These are phyloP conservation scores for Chernovozyma sophiae-reginae DNA, from an alignment of 1,139 yeast species.

Conservation along the genomic window DNA sequence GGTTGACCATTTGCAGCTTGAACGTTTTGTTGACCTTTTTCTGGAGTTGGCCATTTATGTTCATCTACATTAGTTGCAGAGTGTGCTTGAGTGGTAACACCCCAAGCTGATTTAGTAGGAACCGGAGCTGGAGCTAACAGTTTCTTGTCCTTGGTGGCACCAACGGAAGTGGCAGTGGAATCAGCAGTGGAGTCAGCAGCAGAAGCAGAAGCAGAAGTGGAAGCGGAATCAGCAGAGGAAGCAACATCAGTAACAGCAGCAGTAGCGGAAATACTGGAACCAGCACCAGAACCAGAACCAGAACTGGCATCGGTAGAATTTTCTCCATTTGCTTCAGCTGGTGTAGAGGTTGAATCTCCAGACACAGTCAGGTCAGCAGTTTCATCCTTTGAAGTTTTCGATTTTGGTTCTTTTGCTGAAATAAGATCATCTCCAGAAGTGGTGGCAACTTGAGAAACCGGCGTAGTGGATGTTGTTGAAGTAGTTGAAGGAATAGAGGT, in stretches of 20 bases:
- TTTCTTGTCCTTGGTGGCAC: conserved; percentile 29
- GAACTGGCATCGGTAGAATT: conserved; percentile 7
- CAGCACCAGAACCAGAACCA: conserved; percentile 3
- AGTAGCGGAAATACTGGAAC: conserved; percentile 7
- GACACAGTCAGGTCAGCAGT: conserved; percentile 12
- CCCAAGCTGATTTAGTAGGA: conserved; percentile 73
- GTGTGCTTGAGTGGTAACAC: conserved; percentile 31
- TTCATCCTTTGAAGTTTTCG: too few species aligned
- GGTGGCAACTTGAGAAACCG: not conserved
- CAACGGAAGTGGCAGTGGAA: conserved; percentile 7
- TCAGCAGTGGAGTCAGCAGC: conserved; percentile 8
- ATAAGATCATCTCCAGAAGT: conserved; percentile 1
- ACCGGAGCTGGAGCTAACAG: conserved; percentile 73
- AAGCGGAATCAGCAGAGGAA: too few species aligned
- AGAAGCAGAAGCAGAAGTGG: conserved; percentile 4
- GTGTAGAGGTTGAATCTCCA: conserved; percentile 12
- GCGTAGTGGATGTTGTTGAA: not conserved
- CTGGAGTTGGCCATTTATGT: conserved; percentile 60
- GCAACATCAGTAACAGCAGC: conserved; percentile 12
- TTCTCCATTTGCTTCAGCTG: conserved; percentile 8
- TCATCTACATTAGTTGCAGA: conserved; percentile 36
- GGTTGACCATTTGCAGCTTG: conserved; percentile 12
- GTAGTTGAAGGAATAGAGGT: conserved; percentile 1
- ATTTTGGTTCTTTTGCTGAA: conserved; percentile 6
- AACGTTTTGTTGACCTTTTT: conserved; percentile 21